These are phyloP conservation scores for Hanseniaspora guilliermondii DNA, from an alignment of 805 yeast genomes.

Conservation along the genomic window DNA sequence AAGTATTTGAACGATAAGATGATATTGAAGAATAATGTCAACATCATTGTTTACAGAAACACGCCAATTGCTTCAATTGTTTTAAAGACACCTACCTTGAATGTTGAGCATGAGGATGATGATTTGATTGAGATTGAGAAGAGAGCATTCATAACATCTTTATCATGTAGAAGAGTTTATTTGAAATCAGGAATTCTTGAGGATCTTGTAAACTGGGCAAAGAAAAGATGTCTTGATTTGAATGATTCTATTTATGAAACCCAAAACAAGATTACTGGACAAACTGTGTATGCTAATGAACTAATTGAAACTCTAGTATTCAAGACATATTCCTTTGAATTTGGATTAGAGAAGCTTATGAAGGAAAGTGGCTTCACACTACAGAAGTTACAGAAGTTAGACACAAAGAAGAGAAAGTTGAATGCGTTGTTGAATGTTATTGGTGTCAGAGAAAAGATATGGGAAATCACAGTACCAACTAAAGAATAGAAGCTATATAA, in stretches of 20 bases:
- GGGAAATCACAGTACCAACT: conserved; percentile 8
- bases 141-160: conserved; percentile 42
- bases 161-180: conserved; percentile 60
- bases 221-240: conserved; percentile 33
- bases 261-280: conserved; percentile 5
- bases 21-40: conserved; percentile 36
- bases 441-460: conserved; percentile 7
- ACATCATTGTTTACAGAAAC: conserved; percentile 49
- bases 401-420: neutral
- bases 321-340: conserved; percentile 12
- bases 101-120: conserved; percentile 30
- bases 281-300: neutral
- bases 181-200: conserved; percentile 48
- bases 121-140: conserved; percentile 32
- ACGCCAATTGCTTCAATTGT: conserved; percentile 57
- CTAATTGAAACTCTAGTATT: conserved; percentile 1
- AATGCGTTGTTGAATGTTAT: neutral
- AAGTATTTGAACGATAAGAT: conserved; percentile 24
- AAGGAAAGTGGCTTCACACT: conserved; percentile 5
- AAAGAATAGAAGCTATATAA: neutral
- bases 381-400: conserved; percentile 3
- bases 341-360: conserved; percentile 9
- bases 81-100: conserved; percentile 14
- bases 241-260: conserved; percentile 9
- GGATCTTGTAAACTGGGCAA: conserved; percentile 53